A percentile compares a stretch with the other conserved stretches of the same genome.
Evolutionary conservation across 257 asterid species (phyloP).

Genomic region (Datura wrightii): DNA sequence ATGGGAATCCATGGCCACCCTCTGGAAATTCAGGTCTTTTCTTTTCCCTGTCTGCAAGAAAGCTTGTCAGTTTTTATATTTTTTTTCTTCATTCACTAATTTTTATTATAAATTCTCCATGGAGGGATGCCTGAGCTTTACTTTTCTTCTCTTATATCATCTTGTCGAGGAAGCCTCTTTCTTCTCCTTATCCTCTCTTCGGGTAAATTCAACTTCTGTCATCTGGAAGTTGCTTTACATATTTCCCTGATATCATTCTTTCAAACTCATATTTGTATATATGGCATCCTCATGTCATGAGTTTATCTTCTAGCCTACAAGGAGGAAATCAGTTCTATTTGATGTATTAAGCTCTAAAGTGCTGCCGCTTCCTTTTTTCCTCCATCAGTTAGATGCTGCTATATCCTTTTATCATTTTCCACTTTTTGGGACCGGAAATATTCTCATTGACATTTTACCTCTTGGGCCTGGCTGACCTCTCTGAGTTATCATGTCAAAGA

Average conservation of each 20-base stretch:
- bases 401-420: neutral
- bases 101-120: neutral
- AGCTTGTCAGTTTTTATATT: neutral
- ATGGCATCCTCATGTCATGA: neutral
- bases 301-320: neutral
- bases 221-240: neutral
- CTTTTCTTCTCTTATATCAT: conserved; percentile 22
- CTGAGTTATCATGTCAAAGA: neutral
- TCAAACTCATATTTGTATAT: neutral
- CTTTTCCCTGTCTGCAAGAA: conserved; percentile 26
- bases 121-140: neutral
- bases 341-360: neutral
- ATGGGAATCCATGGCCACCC: conserved; percentile 94
- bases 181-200: neutral
- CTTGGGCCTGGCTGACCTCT: neutral
- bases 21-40: conserved; percentile 74
- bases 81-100: neutral
- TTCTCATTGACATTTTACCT: neutral
- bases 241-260: neutral
- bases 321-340: neutral
- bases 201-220: neutral
- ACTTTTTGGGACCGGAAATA: neutral
- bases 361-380: neutral
- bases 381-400: neutral
- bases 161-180: neutral